Percentiles rank a stretch among this genome's conserved stretches.
These are phyloP conservation scores for Plasmopara muralis DNA, from an alignment of 352 stramenopile species.

Conservation along the genomic window DNA sequence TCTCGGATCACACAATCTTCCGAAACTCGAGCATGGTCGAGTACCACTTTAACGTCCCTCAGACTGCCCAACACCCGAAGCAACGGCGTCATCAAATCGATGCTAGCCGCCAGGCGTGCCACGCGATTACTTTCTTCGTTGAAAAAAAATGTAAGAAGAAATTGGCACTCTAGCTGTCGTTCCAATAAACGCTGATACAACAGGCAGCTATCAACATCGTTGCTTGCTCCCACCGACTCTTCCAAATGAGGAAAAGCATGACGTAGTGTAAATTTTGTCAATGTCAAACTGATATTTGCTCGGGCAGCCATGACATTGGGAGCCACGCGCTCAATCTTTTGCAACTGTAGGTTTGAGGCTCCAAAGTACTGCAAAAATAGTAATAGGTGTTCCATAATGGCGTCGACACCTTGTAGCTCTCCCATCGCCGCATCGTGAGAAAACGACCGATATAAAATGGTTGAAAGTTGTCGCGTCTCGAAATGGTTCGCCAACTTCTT, in stretches of 20 bases:
- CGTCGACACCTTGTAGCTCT: slow-evolving; percentile 4
- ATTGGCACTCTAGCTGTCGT: slow-evolving; percentile 8
- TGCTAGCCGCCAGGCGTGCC: slow-evolving; percentile 1
- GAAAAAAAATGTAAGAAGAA: slow-evolving; percentile 9
- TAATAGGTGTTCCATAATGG: slow-evolving; percentile 14
- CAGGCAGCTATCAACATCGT: not conserved
- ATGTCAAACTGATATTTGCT: slow-evolving; percentile 12
- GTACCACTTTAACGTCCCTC: slow-evolving; percentile 2
- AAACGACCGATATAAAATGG: slow-evolving; percentile 10
- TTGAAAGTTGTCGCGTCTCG: slow-evolving; percentile 3
- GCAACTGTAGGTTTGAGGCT: slow-evolving; percentile 6
- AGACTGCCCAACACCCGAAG: slow-evolving; percentile 3
- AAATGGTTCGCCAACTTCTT: slow-evolving; percentile 10
- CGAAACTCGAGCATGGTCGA: not conserved
- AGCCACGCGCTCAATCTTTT: slow-evolving; percentile 10
- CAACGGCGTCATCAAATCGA: slow-evolving; percentile 9
- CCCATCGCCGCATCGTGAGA: slow-evolving; percentile 12
- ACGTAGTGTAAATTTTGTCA: slow-evolving; percentile 16
- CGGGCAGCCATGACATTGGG: slow-evolving; percentile 11
- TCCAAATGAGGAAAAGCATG: slow-evolving; percentile 7
- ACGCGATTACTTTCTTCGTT: slow-evolving; percentile 7
- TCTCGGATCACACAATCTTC: not conserved
- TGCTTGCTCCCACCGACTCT: not conserved
- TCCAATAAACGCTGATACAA: slow-evolving; percentile 12
- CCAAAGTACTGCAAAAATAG: slow-evolving; percentile 15